These are phyloP conservation scores for Capniomyces stellatus DNA, from an alignment of 371 early-diverging fungal species.

Conservation along the genomic window DNA sequence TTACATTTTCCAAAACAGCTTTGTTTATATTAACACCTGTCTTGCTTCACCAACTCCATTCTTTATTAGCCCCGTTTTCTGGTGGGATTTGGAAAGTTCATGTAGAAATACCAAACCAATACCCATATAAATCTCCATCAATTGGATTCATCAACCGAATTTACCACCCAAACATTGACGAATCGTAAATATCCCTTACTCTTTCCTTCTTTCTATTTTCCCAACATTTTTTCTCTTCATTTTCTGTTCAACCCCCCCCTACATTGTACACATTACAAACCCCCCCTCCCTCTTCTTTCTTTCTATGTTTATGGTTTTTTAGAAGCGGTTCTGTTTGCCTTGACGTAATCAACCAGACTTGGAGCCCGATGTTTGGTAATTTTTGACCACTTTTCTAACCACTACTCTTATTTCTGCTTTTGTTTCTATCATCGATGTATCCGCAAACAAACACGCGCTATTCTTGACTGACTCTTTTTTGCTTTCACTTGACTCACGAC, in stretches of 20 bases:
- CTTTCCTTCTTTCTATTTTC: slow-evolving; percentile 14
- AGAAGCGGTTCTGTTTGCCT: slow-evolving; percentile 93
- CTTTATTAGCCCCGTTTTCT: slow-evolving; percentile 64
- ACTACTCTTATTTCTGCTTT: too few relatives aligned
- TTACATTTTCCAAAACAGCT: not conserved
- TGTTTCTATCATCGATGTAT: too few relatives aligned
- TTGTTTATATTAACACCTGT: not conserved
- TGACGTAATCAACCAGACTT: slow-evolving; percentile 99
- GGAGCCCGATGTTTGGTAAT: slow-evolving; percentile 99
- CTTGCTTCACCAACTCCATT: not conserved
- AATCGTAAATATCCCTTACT: slow-evolving; percentile 37
- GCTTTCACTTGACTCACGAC: too few relatives aligned
- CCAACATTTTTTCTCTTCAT: slow-evolving; percentile 15
- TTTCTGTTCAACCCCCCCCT: not conserved
- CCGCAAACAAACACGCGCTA: too few relatives aligned
- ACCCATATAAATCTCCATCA: slow-evolving; percentile 98
- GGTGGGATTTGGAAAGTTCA: slow-evolving; percentile 94
- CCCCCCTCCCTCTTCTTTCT: too few relatives aligned
- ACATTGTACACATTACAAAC: too few relatives aligned
- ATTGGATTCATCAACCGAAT: slow-evolving; percentile 99
- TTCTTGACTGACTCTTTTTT: too few relatives aligned
- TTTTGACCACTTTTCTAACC: too few relatives aligned
- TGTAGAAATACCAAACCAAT: slow-evolving; percentile 96
- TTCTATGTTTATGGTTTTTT: slow-evolving; percentile 22
- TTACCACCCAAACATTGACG: slow-evolving; percentile 99